A percentile compares a stretch with the other conserved stretches of the same genome.
Conservation (phyloP, 2,329 filamentous ascomycete species). For the Podosphaera aphanis region DNA sequence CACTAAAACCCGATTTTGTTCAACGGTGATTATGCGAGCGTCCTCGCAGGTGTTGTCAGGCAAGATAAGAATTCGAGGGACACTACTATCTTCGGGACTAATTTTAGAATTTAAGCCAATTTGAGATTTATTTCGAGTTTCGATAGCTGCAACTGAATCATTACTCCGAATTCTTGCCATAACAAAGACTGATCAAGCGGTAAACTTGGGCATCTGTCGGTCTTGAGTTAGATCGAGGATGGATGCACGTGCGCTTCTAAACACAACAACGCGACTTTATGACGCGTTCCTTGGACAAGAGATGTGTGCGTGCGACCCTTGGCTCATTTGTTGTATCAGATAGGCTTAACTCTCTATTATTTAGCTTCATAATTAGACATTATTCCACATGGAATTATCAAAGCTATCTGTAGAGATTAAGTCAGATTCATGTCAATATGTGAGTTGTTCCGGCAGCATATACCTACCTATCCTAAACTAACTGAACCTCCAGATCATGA, state of each 20-base stretch:
- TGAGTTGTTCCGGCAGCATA: neutral
- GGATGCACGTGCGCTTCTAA: neutral
- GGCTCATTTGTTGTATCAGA: neutral
- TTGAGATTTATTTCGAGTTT: slow-evolving; percentile 6
- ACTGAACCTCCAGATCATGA: neutral
- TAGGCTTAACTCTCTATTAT: neutral
- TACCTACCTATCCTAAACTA: neutral
- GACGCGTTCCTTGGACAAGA: neutral
- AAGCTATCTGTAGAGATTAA: neutral
- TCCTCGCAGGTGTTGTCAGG: slow-evolving; percentile 29
- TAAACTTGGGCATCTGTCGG: neutral
- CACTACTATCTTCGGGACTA: slow-evolving; percentile 16
- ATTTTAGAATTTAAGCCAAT: slow-evolving; percentile 13
- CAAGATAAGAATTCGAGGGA: slow-evolving; percentile 35
- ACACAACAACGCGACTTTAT: neutral
- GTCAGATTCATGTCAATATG: neutral
- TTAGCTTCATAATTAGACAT: neutral
- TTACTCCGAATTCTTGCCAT: neutral
- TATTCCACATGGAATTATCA: neutral
- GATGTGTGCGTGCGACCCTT: no score
- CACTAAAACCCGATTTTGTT: slow-evolving; percentile 36
- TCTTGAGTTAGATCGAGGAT: no score
- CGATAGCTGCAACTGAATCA: neutral
- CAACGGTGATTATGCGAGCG: slow-evolving; percentile 34
- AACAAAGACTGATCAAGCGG: neutral